These are phyloP conservation scores for Pharnaceum exiguum DNA, from an alignment of 148 eudicot species.

Conservation along the genomic window DNA sequence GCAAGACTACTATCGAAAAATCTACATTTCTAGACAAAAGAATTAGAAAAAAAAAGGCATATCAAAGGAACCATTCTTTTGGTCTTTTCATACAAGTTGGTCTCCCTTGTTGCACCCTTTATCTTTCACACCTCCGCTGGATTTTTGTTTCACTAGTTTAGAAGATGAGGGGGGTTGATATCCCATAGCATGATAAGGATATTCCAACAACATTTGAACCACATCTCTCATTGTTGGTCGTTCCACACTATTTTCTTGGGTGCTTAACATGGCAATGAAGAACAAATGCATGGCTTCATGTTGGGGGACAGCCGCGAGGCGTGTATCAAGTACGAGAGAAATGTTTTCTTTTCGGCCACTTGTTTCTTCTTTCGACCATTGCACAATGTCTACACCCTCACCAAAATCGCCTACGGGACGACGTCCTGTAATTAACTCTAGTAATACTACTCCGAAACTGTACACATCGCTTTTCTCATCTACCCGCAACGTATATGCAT, in stretches of 20 bases:
- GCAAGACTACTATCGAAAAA: too few species aligned
- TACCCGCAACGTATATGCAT: conserved; percentile 80
- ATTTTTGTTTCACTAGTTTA: not conserved
- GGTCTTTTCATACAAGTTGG: too few species aligned
- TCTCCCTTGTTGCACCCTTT: too few species aligned
- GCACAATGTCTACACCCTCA: conserved; percentile 89
- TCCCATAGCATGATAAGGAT: conserved; percentile 30
- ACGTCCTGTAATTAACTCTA: conserved; percentile 74
- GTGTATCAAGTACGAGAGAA: conserved; percentile 39
- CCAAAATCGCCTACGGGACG: conserved; percentile 90
- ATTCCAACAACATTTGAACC: conserved; percentile 79
- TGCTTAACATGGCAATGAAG: conserved; percentile 75
- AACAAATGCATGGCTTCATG: conserved; percentile 85
- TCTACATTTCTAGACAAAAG: too few species aligned
- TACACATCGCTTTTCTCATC: conserved; percentile 95
- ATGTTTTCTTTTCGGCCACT: conserved; percentile 52
- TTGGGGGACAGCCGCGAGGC: conserved; percentile 52
- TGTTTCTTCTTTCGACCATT: conserved; percentile 52
- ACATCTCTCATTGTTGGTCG: conserved; percentile 95
- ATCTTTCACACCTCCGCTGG: too few species aligned
- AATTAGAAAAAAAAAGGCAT: too few species aligned
- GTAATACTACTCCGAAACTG: conserved; percentile 82
- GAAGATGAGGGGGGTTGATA: conserved; percentile 25
- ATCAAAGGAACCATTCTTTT: too few species aligned
- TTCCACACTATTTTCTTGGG: conserved; percentile 80